Base-by-base conservation (phyloP, 2,329 filamentous ascomycete species). In the Macrophomina phaseolina region DNA sequence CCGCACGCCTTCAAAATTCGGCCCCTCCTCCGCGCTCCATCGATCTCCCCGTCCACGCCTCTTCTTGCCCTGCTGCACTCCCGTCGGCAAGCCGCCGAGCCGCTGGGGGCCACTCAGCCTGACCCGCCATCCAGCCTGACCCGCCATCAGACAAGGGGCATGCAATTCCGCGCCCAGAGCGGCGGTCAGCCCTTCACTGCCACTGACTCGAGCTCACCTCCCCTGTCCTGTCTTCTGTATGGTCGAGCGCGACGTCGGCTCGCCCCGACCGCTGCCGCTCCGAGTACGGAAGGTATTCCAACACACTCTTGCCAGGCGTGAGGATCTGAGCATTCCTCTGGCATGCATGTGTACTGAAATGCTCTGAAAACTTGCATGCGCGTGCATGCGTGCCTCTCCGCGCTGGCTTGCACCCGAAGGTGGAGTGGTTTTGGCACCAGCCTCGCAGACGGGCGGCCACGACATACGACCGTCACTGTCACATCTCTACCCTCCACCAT, bases 61-160 rank as follows among this genome's bases (percentile, higher is more conserved):
- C 58, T 23, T 45, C 58, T 45, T 28, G 42, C 45, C 58, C 38
- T 49, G 58, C 32, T 62, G 58, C 58, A 38, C 45, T 62, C 58
- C 58, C 58, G 58, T 36, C 32, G 18, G 5, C n/a, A 8, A 55
- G 52, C 52, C 52, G 4, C 52, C 38, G 4, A 4, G n/a, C 18
- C 45, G 58, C 42, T 5, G 28, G 58, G 58, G 58, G 23, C 7
- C 11, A 38, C 12, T n/a, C 58, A 48, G n/a, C 12, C 42, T 28
- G n/a, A 23, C 16, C 28, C 23, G 42, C 6, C 9, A 38, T n/a
- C 45, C 58, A 48, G n/a, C 12, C 42, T 28, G 16, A 23, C 16
- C 28, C 23, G 42, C 16, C 40, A 40, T n/a, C n/a, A 14, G 56
- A 45, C 58, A 18, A 23, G 32, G 58, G 45, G 58, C 45, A 62